A percentile compares a stretch with the other conserved stretches of the same genome.
Conservation (phyloP, 768 basidiomycete genomes). For the Boletus rufocinnamomeus region DNA sequence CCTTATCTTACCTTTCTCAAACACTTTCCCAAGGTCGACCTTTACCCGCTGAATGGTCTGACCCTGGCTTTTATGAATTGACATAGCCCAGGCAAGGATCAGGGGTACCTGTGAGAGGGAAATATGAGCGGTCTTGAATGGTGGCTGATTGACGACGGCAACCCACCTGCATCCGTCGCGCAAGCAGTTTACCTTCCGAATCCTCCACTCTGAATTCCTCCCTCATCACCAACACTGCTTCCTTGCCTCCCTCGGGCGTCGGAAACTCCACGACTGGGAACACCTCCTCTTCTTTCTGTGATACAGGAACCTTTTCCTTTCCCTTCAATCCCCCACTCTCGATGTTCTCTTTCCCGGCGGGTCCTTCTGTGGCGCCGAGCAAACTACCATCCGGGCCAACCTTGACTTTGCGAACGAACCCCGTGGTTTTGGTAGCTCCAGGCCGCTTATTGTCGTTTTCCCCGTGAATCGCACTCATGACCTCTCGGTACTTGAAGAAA, state of each 20-base stretch:
- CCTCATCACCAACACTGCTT: constrained; percentile 49
- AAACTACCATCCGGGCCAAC: constrained; percentile 33
- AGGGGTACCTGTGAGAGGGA: constrained; percentile 55
- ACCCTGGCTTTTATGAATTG: constrained; percentile 78
- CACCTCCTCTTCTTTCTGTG: constrained; percentile 41
- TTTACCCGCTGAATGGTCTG: constrained; percentile 69
- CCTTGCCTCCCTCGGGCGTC: constrained; percentile 42
- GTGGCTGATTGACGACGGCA: background rate
- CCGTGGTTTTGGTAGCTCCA: constrained; percentile 31
- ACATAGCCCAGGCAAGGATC: constrained; percentile 77
- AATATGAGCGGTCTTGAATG: background rate
- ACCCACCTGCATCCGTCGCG: constrained; percentile 46
- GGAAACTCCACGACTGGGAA: constrained; percentile 52
- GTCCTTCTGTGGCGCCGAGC: constrained; percentile 4
- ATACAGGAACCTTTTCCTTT: constrained; percentile 28
- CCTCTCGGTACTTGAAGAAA: constrained; percentile 41
- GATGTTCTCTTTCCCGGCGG: constrained; percentile 39
- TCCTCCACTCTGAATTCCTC: constrained; percentile 58
- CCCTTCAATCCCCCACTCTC: constrained; percentile 20
- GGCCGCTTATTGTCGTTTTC: constrained; percentile 31
- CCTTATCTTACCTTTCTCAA: constrained; percentile 49
- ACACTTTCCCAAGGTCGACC: constrained; percentile 65
- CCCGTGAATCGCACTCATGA: constrained; percentile 16
- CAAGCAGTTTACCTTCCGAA: constrained; percentile 49
- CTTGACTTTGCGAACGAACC: constrained; percentile 38